Evolutionary conservation across 257 asterid genomes (phyloP).

Genomic region (Verbena officinalis): DNA sequence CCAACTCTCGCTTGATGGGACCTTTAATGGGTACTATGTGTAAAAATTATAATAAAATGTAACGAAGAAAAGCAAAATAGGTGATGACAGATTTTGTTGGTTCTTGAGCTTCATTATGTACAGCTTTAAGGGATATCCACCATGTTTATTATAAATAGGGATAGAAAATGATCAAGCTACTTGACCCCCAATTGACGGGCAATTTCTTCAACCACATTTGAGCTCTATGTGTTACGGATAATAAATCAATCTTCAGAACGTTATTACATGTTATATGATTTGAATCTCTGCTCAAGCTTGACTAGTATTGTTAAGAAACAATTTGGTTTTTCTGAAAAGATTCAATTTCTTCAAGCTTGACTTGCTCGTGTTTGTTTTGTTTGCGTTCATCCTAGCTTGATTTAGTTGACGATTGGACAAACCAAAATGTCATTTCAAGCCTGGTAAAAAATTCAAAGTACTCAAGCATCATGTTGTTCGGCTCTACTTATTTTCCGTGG

Average conservation of each 20-base stretch:
- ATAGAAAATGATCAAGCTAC: background rate
- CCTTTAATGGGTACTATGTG: background rate
- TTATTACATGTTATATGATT: slow-evolving; percentile 2
- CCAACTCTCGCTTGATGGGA: slow-evolving; percentile 1
- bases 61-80: background rate
- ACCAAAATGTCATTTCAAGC: background rate
- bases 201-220: background rate
- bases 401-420: background rate
- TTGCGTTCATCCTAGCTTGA: background rate
- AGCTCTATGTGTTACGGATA: background rate
- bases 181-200: background rate
- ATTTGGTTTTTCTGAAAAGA: background rate
- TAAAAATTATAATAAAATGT: background rate
- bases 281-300: slow-evolving; percentile 1
- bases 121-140: background rate
- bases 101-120: slow-evolving; percentile 3
- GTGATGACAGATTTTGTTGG: background rate
- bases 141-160: background rate
- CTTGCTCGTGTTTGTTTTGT: background rate
- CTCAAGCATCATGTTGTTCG: slow-evolving; percentile 1
- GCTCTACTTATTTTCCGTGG: background rate
- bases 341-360: background rate
- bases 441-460: background rate
- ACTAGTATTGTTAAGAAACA: background rate
- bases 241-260: no score